These are phyloP conservation scores for Camptophora hylomeconis DNA, from an alignment of 2,329 filamentous ascomycete genomes.

Conservation along the genomic window DNA sequence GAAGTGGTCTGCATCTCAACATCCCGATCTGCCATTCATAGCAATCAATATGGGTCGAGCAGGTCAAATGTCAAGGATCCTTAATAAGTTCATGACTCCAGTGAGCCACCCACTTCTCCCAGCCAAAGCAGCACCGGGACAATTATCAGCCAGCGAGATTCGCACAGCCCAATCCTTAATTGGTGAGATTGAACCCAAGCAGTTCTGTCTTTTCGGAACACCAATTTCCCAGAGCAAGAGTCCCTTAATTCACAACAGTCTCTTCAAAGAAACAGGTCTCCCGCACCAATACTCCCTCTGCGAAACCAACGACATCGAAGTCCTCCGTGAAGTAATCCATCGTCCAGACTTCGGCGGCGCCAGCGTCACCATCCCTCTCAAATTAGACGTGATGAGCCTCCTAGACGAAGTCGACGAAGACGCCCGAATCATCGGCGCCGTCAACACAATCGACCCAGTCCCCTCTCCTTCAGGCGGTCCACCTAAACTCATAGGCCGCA, in stretches of 20 bases:
- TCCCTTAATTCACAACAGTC: constrained; percentile 75
- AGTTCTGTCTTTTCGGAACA: constrained; percentile 78
- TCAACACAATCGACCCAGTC: constrained; percentile 78
- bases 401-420: constrained; percentile 70
- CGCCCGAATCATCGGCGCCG: constrained; percentile 72
- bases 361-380: constrained; percentile 90
- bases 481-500: constrained; percentile 61
- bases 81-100: constrained; percentile 88
- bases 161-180: constrained; percentile 64
- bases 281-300: constrained; percentile 68
- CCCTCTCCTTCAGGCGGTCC: constrained; percentile 10
- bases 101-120: constrained; percentile 84
- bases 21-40: constrained; percentile 66
- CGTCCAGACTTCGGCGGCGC: constrained; percentile 73
- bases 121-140: constrained; percentile 85
- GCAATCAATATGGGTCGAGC: constrained; percentile 87
- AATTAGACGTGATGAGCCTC: constrained; percentile 70
- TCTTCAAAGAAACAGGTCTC: constrained; percentile 65
- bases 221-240: constrained; percentile 74
- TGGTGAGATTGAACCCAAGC: constrained; percentile 60
- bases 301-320: constrained; percentile 55
- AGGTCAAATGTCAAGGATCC: constrained; percentile 78
- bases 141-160: constrained; percentile 83
- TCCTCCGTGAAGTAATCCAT: constrained; percentile 54
- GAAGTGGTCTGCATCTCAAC: constrained; percentile 55